Evolutionary conservation across 2,329 filamentous ascomycete species (phyloP).

Genomic region (Diaporthe ilicicola): DNA sequence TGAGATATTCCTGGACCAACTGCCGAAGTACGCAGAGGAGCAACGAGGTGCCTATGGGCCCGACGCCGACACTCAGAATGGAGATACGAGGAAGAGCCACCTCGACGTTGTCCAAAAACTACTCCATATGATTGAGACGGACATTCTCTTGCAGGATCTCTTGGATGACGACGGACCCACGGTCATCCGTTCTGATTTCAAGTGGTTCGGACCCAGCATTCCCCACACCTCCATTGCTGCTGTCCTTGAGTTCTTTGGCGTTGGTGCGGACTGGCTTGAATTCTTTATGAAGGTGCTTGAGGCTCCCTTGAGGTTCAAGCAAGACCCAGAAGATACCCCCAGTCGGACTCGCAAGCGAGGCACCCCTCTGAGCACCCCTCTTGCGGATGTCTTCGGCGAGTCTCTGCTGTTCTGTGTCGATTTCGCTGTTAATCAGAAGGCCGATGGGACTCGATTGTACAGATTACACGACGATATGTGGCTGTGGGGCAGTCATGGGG

Average conservation of each 20-base stretch:
- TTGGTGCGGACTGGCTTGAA: conserved; percentile 58
- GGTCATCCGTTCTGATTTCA: conserved; percentile 65
- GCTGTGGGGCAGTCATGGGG: conserved; percentile 64
- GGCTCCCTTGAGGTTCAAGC: conserved; percentile 59
- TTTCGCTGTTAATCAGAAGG: conserved; percentile 65
- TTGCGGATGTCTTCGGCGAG: conserved; percentile 66
- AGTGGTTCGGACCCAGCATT: conserved; percentile 64
- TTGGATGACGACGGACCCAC: conserved; percentile 59
- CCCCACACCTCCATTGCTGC: conserved; percentile 64
- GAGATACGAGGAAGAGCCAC: conserved; percentile 49
- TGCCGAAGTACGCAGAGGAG: conserved; percentile 52
- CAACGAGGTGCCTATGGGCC: conserved; percentile 47
- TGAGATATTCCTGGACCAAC: conserved; percentile 64
- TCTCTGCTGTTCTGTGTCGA: conserved; percentile 68
- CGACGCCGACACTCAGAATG: conserved; percentile 44
- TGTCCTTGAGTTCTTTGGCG: conserved; percentile 63
- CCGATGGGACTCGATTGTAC: conserved; percentile 61
- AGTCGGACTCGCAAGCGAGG: conserved; percentile 58
- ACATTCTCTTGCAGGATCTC: conserved; percentile 59
- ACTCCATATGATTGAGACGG: conserved; percentile 63
- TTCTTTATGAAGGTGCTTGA: conserved; percentile 64
- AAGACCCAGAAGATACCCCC: conserved; percentile 54
- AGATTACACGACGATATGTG: conserved; percentile 72
- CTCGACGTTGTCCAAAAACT: conserved; percentile 63
- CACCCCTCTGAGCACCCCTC: conserved; percentile 62